Base-by-base conservation (phyloP, 495 filamentous ascomycete species). In the Penicillium daleae region DNA sequence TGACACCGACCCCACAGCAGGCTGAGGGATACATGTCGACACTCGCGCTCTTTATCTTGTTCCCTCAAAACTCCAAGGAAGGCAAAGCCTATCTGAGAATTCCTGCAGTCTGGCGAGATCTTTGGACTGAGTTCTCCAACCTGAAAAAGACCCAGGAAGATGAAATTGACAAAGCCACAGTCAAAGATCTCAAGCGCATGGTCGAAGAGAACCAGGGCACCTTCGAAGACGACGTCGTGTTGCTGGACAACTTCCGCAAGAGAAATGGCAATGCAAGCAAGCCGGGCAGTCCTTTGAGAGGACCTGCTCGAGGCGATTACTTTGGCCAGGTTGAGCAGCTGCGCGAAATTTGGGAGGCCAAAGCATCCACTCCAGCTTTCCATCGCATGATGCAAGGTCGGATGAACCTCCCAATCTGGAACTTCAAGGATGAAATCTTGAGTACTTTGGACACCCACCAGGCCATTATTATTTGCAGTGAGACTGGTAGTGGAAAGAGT, bases 401-500 rank as follows among this genome's bases (percentile, higher is more conserved):
- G 46, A 87, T 85, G 77, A 88, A 86, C 57, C 81, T 99, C 24
- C 95, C 95, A 5, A 96, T 99, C 75, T 97, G 91, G 89, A 82
- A 83, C 37, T 97, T 93, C 74, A 89, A 87, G 61, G 78, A 90
- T 13, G 84, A 91, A 15, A 89, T 96, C 29, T 80, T 98, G 8
- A 75, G 82, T 29, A 81, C 90, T 1, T 87, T 97, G 37, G 87
- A 91, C 44, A 75, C 74, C 6, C 82, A 96, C 62, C 95, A 92
- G 69, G 88, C 94, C 6, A 84, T 94, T 7, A 97, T 98, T 57
- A 83, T 97, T 33, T 97, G 92, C 70, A 94, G 94, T 66, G 95
- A 98, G 76, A 99, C 95, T 15, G 95, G 95, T 69, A 97, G 87
- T 76, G 95, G 95, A 57, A 99, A 99, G 80, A 97, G 92, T 77